Base-by-base conservation (phyloP, 2,329 filamentous ascomycete species). In the Metarhizium anisopliae region DNA sequence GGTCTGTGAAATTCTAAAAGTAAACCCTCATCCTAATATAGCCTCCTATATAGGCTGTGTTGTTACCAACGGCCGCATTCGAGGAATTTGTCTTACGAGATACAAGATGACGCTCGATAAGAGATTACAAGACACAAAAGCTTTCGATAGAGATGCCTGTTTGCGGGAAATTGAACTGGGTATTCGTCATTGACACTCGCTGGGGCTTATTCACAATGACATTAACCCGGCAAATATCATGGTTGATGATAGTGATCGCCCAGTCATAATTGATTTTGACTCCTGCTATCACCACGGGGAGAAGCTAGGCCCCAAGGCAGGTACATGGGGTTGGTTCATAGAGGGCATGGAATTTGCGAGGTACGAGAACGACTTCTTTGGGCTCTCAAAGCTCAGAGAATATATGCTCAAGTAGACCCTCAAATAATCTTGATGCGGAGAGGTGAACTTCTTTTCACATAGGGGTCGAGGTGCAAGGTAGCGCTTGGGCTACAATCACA, bases 261-360 rank as follows among this genome's bases (percentile, higher is more conserved):
- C 70, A 7, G 61, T 69, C 35, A 62, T 73, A 50, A 63, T 73
- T 42, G 70, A 72, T 57, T 71, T 69, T 58, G 70, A 67, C 51
- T 68, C 67, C 35, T 71, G 67, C 43, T 30, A 0, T 30, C 45
- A 30, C 25, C 25, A 49, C 25, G 45, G 45, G 11, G 7, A 49
- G 45, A 29, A 49, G 14, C 45, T 49, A 30, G 45, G 20, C 25
- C 45, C 25, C 20, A 49, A 49, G 45, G 45, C 45, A 49, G 45
- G 45, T 3, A 49, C 45, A 30, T 49, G 20, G 45, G 45, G 45
- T 32, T 49, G 20, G 45, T 14, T n/a, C 25, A 20, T 30, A 16
- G 2, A 14, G 14, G 25, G 18, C 4, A 5, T 7, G 18, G 45
- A 49, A 30, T 49, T 13, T 29, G 20, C 45, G 18, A 29, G 20